Base-by-base conservation (phyloP, 495 filamentous ascomycete genomes). In the Aspergillus haitiensis region DNA sequence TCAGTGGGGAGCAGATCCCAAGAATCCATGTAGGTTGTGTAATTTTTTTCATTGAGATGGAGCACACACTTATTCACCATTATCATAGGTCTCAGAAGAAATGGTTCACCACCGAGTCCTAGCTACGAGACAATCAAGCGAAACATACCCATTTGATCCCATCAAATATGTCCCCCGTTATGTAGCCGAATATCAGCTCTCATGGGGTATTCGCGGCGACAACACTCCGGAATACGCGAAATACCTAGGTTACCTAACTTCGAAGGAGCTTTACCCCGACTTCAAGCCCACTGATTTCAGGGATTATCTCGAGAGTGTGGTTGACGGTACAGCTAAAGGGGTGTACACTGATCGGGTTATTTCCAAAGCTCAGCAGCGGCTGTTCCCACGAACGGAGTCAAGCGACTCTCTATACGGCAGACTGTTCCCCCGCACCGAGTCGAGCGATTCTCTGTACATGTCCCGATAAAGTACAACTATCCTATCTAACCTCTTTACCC, bases 211-310 rank as follows among this genome's bases (percentile, higher is more conserved):
- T 33, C 77, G 83, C 13, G 78, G 77, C 21, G 84, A 87, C 55
- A 85, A 86, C 64, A 80, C 73, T 49, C 80, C 79, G 0, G 81
- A 83, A 55, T 77, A 77, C 58, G 84, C 83, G 33, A 77, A 76
- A 57, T 85, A 86, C 63, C 72, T 87, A 8, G 84, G 84, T 7
- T 86, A 85, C 64, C 51, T 85, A 45, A 73, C 78, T 54, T 75
- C 77, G 18, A 78, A 79, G 60, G 82, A 85, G 49, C 64, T 86
- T 48, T 86, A 85, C 65, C 84, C 82, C 15, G 82, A 81, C 16
- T 76, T 82, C 53, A 50, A 65, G 13, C 70, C 74, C 6, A 77
- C 66, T 34, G 69, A 74, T 18, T 75, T 81, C 66, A 66, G 68
- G 57, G 72, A 75, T 49, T 80, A 78, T 58, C 72, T 78, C 8